Base-by-base conservation (phyloP, 2,329 filamentous ascomycete genomes). In the Chlorencoelia australis region DNA sequence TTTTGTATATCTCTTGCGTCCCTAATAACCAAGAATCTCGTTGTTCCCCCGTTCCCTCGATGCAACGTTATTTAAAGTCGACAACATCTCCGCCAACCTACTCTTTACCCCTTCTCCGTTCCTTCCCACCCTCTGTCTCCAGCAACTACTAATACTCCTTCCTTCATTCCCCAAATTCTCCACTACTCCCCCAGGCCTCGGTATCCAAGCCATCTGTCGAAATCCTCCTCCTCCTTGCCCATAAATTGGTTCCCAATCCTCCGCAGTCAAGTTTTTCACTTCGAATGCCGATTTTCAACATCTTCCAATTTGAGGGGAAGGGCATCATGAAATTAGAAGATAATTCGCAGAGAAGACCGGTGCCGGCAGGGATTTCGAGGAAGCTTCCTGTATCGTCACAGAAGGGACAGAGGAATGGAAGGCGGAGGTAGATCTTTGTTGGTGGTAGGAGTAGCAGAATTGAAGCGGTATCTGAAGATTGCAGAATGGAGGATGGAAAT, bases 151-250 rank as follows among this genome's bases (percentile, higher is more conserved):
- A 8, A 19, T 10, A 26, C 13, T 16, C 16, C 10, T 15, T 25
- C 32, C n/a, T 25, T 18, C 7, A 14, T 24, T 8, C 5, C 20
- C 11, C 25, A 27, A 22, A 25, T 26, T 11, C 37, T n/a, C 14
- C 9, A 41, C 38, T n/a, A 16, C 10, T n/a, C 40, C 30, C 30
- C 37, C 35, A 16, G 46, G 48, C 11, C 22, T 37, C 3, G 46
- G 43, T n/a, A 50, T 41, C 48, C 46, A 50, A 3, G 45, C 42
- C 35, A 45, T 42, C 4, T 42, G 39, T 15, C n/a, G 36, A 31
- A 32, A 43, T 7, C 19, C 4, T 5, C 1, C 3, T 7, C 30
- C 29, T 8, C 19, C 19, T 7, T 16, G 11, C n/a, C n/a, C 8
- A 11, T 30, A 17, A 9, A 20, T 24, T 9, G 24, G 24, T 8